Evolutionary conservation across 78 protist species (phyloP), one percentile per base, ranked within the genome.

Genomic region (Cyanophora paradoxa): DNA sequence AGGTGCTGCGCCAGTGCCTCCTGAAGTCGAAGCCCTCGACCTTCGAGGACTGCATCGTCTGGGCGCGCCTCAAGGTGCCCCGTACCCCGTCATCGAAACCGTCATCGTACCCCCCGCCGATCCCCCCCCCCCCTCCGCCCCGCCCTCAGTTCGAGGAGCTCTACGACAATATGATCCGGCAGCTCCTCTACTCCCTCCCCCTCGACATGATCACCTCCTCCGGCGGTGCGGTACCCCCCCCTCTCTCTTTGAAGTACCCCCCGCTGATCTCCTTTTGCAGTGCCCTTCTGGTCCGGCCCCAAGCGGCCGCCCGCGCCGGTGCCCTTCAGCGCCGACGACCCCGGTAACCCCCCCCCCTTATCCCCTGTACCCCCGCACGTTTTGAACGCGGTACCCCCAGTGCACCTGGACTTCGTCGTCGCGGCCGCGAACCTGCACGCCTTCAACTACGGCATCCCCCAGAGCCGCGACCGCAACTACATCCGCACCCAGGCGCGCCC

Each of bases 131-230:
- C n/a, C n/a, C n/a, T n/a, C n/a, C n/a, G n/a, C n/a, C n/a, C n/a
- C n/a, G n/a, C n/a, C n/a, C n/a, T n/a, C n/a, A n/a, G n/a, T 97
- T 97, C 74, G 94, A 97, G 73, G 88, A 87, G 39, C 40, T 36
- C 63, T 98, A 85, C 72, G 28, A 8, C 82, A 80, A 90, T 77
- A n/a, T 54, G 34, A 92, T 94, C 63, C 37, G 34, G 46, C 96
- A 93, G 78, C 90, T 97, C 69, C 85, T 96, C 65, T 80, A 28
- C 88, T 89, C 88, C 79, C 93, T 95, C 94, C 99, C 99, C 30
- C 76, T 80, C 31, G 99, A 97, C 84, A 77, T 77, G 89, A n/a
- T 72, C 6, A 89, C 91, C 30, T 14, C 83, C 1, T 59, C 56
- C 20, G 93, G 93, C 1, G 57, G 4, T 10, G 30, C 41, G 17